Conservation (phyloP, 148 eudicot genomes). For the Nepenthes gracilis region DNA sequence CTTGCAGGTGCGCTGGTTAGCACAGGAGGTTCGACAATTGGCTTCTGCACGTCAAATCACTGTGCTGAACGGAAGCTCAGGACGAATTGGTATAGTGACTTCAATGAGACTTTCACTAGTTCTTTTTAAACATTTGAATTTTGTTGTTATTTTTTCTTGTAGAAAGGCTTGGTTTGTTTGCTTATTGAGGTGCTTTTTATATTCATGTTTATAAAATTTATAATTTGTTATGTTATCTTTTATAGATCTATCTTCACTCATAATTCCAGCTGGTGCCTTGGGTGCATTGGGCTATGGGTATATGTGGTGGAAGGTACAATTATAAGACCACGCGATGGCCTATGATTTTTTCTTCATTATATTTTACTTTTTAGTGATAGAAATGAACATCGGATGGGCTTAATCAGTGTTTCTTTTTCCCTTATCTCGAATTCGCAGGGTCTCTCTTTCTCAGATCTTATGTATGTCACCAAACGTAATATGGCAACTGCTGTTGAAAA, state of each 20-base stretch:
- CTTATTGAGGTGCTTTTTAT: background rate
- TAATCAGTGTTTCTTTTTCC: background rate
- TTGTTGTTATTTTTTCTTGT: background rate
- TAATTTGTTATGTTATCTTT: background rate
- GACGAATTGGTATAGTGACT: slow-evolving; percentile 26
- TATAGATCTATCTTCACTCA: slow-evolving; percentile 42
- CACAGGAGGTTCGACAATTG: slow-evolving; percentile 69
- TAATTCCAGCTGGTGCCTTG: slow-evolving; percentile 70
- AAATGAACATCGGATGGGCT: too few relatives aligned
- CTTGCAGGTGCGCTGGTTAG: slow-evolving; percentile 70
- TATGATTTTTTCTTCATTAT: background rate
- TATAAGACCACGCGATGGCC: background rate
- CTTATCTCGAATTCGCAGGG: slow-evolving; percentile 30
- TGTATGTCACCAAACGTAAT: slow-evolving; percentile 81
- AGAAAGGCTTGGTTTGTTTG: background rate
- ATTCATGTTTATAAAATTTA: background rate
- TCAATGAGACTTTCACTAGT: background rate
- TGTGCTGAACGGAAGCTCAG: slow-evolving; percentile 64
- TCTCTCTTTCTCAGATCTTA: slow-evolving; percentile 73
- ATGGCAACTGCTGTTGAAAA: slow-evolving; percentile 78
- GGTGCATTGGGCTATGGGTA: slow-evolving; percentile 91
- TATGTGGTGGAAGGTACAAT: slow-evolving; percentile 98
- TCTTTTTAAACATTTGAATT: too few relatives aligned
- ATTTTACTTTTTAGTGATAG: too few relatives aligned
- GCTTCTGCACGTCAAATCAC: slow-evolving; percentile 63